Conservation (phyloP, 768 basidiomycete genomes). For the Kockovaella imperatae region DNA sequence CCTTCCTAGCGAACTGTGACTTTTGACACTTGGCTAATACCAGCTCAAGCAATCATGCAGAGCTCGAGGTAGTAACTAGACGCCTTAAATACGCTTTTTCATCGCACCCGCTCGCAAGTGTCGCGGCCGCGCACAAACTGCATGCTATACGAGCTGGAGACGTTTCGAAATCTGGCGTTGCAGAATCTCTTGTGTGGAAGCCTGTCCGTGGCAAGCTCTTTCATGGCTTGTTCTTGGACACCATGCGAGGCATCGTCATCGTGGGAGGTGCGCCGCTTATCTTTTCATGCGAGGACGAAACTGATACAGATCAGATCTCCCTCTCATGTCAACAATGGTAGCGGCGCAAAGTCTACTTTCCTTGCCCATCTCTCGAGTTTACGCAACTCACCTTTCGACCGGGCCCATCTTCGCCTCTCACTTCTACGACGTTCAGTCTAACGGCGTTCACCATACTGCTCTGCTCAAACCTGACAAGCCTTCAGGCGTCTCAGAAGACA, state of each 20-base stretch:
- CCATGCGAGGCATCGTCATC: conserved; percentile 64
- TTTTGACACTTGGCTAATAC: conserved; percentile 17
- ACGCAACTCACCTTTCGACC: conserved; percentile 55
- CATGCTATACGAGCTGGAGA: conserved; percentile 64
- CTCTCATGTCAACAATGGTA: conserved; percentile 12
- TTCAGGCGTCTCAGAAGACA: neutral
- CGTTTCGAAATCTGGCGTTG: conserved; percentile 61
- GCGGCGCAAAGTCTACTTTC: conserved; percentile 68
- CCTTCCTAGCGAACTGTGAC: conserved; percentile 2
- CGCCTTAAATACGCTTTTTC: conserved; percentile 54
- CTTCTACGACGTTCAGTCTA: conserved; percentile 71
- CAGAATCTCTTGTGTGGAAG: conserved; percentile 73
- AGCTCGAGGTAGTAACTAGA: conserved; percentile 52
- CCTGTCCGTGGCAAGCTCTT: conserved; percentile 53
- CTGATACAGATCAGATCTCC: conserved; percentile 11
- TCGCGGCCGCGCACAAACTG: conserved; percentile 73
- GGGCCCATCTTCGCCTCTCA: conserved; percentile 77
- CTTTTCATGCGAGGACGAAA: too few relatives aligned
- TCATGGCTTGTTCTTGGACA: too few relatives aligned
- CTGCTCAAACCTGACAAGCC: too few relatives aligned
- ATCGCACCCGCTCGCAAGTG: conserved; percentile 52
- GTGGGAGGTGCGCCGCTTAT: conserved; percentile 57
- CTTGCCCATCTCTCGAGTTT: conserved; percentile 60
- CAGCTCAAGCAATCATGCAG: conserved; percentile 55
- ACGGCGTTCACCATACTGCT: neutral